A percentile compares a stretch with the other conserved stretches of the same genome.
These are phyloP conservation scores for Amphibolis antarctica DNA, from an alignment of 106 monocot species.

Conservation along the genomic window DNA sequence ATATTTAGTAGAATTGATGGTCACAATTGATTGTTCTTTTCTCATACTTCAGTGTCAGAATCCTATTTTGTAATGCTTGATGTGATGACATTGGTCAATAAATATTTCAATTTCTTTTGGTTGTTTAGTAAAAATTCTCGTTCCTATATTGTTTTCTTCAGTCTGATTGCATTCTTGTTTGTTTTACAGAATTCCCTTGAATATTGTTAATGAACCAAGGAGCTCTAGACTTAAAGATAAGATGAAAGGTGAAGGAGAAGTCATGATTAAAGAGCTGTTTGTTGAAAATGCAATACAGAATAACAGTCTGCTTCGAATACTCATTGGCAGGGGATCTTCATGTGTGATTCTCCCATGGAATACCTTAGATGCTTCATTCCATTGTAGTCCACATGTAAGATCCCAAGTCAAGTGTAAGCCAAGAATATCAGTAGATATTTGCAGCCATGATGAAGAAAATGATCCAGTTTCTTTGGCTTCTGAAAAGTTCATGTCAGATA, in stretches of 20 bases:
- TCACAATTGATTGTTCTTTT: too few species aligned
- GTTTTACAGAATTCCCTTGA: slow-evolving; percentile 30
- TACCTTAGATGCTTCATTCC: slow-evolving; percentile 19
- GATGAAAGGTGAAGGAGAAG: slow-evolving; percentile 82
- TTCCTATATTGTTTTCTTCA: neutral
- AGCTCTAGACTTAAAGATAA: slow-evolving; percentile 80
- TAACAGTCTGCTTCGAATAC: slow-evolving; percentile 34
- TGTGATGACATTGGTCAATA: too few species aligned
- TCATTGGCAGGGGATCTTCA: slow-evolving; percentile 43
- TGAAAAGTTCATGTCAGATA: slow-evolving; percentile 18
- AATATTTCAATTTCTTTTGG: too few species aligned
- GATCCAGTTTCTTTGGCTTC: slow-evolving; percentile 30
- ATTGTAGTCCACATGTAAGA: slow-evolving; percentile 17
- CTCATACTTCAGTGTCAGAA: too few species aligned
- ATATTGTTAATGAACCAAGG: slow-evolving; percentile 37
- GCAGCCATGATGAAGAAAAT: slow-evolving; percentile 35
- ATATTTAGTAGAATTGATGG: too few species aligned
- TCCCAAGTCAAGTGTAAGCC: slow-evolving; percentile 47
- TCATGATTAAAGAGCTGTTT: slow-evolving; percentile 67
- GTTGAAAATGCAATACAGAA: slow-evolving; percentile 47
- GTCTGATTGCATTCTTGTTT: neutral
- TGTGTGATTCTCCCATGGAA: slow-evolving; percentile 54
- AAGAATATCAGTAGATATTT: slow-evolving; percentile 46
- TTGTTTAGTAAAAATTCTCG: neutral
- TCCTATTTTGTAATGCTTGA: too few species aligned